Evolutionary conservation across 2,329 filamentous ascomycete genomes (phyloP).

Genomic region (Endoconidiophora polonica): DNA sequence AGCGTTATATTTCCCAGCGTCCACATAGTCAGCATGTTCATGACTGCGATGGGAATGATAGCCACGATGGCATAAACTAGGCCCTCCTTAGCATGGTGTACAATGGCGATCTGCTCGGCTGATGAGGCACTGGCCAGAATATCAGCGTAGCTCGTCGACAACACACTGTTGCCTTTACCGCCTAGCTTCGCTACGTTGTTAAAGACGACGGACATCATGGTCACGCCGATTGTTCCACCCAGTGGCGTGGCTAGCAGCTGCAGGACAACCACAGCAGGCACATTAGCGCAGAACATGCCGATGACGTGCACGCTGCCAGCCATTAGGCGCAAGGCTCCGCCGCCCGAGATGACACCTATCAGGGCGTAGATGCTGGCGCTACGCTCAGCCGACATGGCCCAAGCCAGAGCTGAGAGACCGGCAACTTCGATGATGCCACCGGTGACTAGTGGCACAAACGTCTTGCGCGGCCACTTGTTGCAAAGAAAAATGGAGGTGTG

Average conservation of each 20-base stretch:
- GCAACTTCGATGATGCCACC: slow-evolving; percentile 39
- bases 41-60: not conserved
- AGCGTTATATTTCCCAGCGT: slow-evolving; percentile 1
- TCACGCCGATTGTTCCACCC: slow-evolving; percentile 47
- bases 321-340: slow-evolving; percentile 50
- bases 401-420: slow-evolving; percentile 41
- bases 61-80: slow-evolving; percentile 3
- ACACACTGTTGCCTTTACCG: slow-evolving; percentile 9
- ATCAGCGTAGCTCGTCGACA: not conserved
- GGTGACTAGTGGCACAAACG: slow-evolving; percentile 39
- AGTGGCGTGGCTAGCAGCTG: slow-evolving; percentile 43
- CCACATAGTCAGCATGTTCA: not conserved
- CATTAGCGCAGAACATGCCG: slow-evolving; percentile 40
- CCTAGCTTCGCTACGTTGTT: slow-evolving; percentile 33
- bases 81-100: not conserved
- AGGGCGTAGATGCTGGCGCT: slow-evolving; percentile 42
- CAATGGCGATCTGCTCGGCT: not conserved
- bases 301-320: slow-evolving; percentile 41
- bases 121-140: not conserved
- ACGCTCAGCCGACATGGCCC: slow-evolving; percentile 34
- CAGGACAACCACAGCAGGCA: slow-evolving; percentile 42
- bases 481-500: slow-evolving; percentile 41
- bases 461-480: slow-evolving; percentile 45
- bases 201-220: slow-evolving; percentile 53
- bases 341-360: slow-evolving; percentile 46